Conservation (phyloP, 495 filamentous ascomycete species). For the Aspergillus hancockii region DNA sequence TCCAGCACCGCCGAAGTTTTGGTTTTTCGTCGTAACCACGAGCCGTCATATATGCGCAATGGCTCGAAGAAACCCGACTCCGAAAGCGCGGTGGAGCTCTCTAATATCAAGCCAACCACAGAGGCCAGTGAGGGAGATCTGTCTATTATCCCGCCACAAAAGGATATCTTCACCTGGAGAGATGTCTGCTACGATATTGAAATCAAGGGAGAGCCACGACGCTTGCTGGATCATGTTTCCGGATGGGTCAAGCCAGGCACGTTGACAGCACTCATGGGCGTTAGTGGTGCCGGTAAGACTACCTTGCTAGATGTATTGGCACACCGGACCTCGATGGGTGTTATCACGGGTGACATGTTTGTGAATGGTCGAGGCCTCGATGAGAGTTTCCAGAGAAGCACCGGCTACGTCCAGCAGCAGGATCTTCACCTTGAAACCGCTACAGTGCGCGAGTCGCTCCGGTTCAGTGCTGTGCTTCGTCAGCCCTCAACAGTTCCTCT, state of each 20-base stretch:
- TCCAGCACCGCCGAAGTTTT: conserved; percentile 36
- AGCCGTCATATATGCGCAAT: conserved; percentile 27
- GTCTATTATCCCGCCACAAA: conserved; percentile 39
- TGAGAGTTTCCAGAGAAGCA: conserved; percentile 83
- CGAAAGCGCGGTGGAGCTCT: conserved; percentile 32
- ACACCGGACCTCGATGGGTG: conserved; percentile 49
- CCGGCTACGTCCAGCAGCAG: conserved; percentile 91
- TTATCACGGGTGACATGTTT: conserved; percentile 53
- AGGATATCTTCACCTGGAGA: conserved; percentile 73
- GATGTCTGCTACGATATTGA: conserved; percentile 70
- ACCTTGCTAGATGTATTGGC: conserved; percentile 64
- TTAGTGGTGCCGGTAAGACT: conserved; percentile 65
- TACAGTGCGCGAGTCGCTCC: conserved; percentile 80
- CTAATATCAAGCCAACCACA: conserved; percentile 8
- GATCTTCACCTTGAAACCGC: conserved; percentile 85
- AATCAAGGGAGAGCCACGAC: conserved; percentile 56
- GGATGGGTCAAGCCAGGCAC: conserved; percentile 71
- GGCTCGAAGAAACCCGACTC: conserved; percentile 45
- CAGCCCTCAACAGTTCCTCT: conserved; percentile 57
- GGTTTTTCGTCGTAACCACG: conserved; percentile 37
- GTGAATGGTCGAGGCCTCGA: conserved; percentile 57
- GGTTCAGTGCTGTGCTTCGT: conserved; percentile 81
- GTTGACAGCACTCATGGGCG: conserved; percentile 67
- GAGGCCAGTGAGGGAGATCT: conserved; percentile 37
- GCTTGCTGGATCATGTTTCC: conserved; percentile 63